Conservation (phyloP, 2,329 filamentous ascomycete species). For the Claviceps maximensis region DNA sequence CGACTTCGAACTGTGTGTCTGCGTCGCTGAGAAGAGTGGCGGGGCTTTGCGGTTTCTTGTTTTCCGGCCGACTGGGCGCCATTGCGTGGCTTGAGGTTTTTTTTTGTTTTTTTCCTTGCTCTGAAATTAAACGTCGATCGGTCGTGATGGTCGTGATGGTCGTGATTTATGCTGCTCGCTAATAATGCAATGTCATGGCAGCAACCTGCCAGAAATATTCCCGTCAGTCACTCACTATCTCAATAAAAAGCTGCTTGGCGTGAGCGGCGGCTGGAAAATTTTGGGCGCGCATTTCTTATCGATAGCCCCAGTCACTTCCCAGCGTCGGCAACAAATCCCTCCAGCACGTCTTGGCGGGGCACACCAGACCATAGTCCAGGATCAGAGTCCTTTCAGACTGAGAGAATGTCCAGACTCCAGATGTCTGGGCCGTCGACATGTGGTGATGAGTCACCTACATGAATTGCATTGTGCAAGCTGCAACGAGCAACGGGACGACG, state of each 20-base stretch:
- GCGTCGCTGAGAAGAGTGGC: conserved; percentile 24
- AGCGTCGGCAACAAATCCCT: too few species aligned
- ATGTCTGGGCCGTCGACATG: background rate
- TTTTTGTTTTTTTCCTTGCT: background rate
- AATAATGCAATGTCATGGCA: background rate
- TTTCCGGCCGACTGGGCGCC: conserved; percentile 27
- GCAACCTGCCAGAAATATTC: background rate
- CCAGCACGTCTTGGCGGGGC: conserved; percentile 1
- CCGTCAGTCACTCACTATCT: background rate
- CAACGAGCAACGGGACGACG: background rate
- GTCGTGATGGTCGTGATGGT: background rate
- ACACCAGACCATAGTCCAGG: too few species aligned
- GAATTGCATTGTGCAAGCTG: background rate
- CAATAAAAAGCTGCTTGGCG: background rate
- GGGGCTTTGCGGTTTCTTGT: conserved; percentile 20
- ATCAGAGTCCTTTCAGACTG: too few species aligned
- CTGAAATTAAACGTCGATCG: background rate
- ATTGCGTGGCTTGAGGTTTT: conserved; percentile 14
- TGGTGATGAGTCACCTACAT: background rate
- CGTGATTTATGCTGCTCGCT: background rate
- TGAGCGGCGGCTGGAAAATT: conserved; percentile 2
- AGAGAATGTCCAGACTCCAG: too few species aligned
- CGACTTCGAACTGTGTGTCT: conserved; percentile 28
- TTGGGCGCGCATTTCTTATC: conserved; percentile 4
- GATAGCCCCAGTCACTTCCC: background rate